Base-by-base conservation (phyloP, 2,329 filamentous ascomycete genomes). In the Monilinia aucupariae region DNA sequence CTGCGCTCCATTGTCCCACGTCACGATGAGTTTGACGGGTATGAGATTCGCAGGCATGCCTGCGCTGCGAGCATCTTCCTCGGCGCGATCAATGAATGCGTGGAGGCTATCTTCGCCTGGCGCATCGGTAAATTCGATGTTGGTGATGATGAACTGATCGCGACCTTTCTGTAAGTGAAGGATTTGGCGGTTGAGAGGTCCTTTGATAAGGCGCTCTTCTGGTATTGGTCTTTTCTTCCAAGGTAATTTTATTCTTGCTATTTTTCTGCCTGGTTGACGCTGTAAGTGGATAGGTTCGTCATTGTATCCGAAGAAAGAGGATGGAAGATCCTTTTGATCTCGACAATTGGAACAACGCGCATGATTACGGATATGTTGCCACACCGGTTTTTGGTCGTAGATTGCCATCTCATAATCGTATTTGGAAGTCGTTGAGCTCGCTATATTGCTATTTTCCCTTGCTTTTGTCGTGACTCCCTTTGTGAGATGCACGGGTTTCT, bases 41-140 rank as follows among this genome's bases (percentile, higher is more conserved):
- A 47, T 13, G 4, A 47, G 15, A 47, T 47, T 20, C 12, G 2
- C 5, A 0, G 54, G 54, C 54, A 58, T 58, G 12, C 54, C 54
- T 12, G 54, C 41, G n/a, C 25, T 25, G 3, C 13, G 3, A 10
- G 54, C 54, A 58, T 58, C 41, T 20, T 47, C 41, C 13, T 58
- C 41, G 1, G 54, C 54, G 10, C 54, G 54, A 47, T 58, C 54
- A 13, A 58, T 22, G 17, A 58, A 58, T 34, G 54, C 41, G 6
- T 47, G 54, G 2, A 58, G 1, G 3, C 17, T 34, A 12, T 58
- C 54, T 58, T 58, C 54, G 3, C 54, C 54, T 2, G 30, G n/a
- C 0, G 9, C 54, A 25, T 58, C 54, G 9, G 54, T 58, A 13
- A 58, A 58, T 17, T 58, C 54, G 30, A 58, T 58, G 13, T 27